These are phyloP conservation scores for Cephalotrichum gorgonifer DNA, from an alignment of 2,329 filamentous ascomycete genomes.

Conservation along the genomic window DNA sequence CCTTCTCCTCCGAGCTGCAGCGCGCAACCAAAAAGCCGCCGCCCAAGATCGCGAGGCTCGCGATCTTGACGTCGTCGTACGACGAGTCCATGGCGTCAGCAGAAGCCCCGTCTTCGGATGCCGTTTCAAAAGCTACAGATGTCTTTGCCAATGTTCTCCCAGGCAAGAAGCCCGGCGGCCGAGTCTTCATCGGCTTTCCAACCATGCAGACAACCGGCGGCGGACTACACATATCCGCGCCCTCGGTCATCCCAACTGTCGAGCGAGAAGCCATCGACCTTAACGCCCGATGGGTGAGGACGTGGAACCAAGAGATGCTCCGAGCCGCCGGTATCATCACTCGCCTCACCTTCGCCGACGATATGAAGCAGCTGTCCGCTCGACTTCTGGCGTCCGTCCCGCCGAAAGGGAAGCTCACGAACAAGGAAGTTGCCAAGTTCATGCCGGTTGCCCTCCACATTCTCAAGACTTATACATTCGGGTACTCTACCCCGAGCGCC, in stretches of 20 bases:
- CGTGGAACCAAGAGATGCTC: conserved; percentile 92
- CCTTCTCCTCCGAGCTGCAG: conserved; percentile 77
- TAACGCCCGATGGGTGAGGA: conserved; percentile 87
- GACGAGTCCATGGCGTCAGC: conserved; percentile 65
- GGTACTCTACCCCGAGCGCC: conserved; percentile 79
- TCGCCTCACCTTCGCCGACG: conserved; percentile 75
- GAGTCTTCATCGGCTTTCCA: conserved; percentile 95
- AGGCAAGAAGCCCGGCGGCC: conserved; percentile 68
- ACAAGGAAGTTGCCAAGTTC: conserved; percentile 54
- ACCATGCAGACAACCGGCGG: conserved; percentile 95
- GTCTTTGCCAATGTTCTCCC: conserved; percentile 88
- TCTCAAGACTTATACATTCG: conserved; percentile 78
- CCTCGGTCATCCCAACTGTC: conserved; percentile 92
- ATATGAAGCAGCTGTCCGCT: conserved; percentile 67
- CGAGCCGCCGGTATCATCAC: conserved; percentile 84
- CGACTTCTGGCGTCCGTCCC: conserved; percentile 41
- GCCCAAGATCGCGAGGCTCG: conserved; percentile 74
- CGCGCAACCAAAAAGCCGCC: conserved; percentile 95
- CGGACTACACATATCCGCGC: conserved; percentile 88
- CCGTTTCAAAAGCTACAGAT: conserved; percentile 45
- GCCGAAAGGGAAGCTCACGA: conserved; percentile 42
- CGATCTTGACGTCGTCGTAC: conserved; percentile 84
- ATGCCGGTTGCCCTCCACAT: conserved; percentile 74
- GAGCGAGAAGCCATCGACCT: conserved; percentile 95
- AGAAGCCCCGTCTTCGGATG: conserved; percentile 31